phyloP scores from a whole-genome alignment of 306 rosid genomes.

The Rosa chinensis region DNA sequence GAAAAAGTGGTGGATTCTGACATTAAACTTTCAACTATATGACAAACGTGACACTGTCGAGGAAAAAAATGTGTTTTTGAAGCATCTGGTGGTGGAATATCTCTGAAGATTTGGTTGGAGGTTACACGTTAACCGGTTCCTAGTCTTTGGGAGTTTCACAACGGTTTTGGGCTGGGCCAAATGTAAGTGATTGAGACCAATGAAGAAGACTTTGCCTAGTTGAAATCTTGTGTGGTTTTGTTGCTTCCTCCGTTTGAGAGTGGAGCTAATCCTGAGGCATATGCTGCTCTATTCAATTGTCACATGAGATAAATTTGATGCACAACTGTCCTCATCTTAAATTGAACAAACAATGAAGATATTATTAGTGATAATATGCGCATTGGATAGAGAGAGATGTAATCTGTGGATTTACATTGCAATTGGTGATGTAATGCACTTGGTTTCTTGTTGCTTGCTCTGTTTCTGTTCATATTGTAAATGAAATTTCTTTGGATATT shows the following conservation, averaged over 20 bases:
- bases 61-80: background rate
- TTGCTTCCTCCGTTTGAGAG: constrained; percentile 1
- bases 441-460: background rate
- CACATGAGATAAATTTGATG: background rate
- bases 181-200: background rate
- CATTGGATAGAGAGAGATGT: background rate
- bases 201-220: background rate
- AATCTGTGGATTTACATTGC: background rate
- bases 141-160: background rate
- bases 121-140: background rate
- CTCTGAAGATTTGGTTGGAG: background rate
- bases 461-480: background rate
- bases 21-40: background rate
- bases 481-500: background rate
- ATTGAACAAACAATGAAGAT: background rate
- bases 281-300: background rate
- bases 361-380: background rate
- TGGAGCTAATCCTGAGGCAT: background rate
- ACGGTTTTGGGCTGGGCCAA: background rate
- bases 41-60: constrained; percentile 6
- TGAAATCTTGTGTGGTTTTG: background rate
- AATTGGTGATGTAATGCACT: background rate
- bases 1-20: background rate
- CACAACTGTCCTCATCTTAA: background rate
- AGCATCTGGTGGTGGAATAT: constrained; percentile 9